These are phyloP conservation scores for Cryptosporidium sp. DNA, from an alignment of 169 alveolate species.

Conservation along the genomic window DNA sequence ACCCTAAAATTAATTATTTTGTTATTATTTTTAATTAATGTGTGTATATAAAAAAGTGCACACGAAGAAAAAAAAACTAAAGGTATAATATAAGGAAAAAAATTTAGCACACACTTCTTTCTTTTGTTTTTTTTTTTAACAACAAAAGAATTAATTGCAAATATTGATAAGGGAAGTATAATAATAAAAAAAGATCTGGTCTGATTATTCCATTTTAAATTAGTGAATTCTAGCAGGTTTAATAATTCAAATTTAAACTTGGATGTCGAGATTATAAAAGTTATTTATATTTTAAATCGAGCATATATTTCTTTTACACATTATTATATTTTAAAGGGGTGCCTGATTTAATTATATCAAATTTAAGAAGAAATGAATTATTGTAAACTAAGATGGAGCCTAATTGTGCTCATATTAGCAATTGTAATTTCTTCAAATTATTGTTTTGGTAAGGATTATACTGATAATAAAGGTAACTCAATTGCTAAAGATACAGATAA, in stretches of 20 bases:
- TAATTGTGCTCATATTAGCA: conserved; percentile 1
- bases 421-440: not conserved
- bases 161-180: no score
- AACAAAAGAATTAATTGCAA: no score
- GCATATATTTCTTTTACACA: not conserved
- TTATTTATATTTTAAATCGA: not conserved
- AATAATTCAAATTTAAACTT: not conserved
- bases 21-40: not conserved
- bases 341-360: not conserved
- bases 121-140: no score
- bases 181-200: no score
- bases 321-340: not conserved
- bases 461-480: not conserved
- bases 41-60: not conserved
- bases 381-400: not conserved
- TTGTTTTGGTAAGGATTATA: not conserved
- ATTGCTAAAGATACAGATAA: not conserved
- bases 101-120: not conserved
- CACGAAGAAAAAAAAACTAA: not conserved
- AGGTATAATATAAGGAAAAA: not conserved
- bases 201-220: not conserved
- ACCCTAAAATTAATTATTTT: not conserved
- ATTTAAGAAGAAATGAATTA: not conserved
- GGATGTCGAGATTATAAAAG: not conserved
- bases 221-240: not conserved